Conservation (phyloP, 768 basidiomycete genomes). For the Lyophyllum decastes region DNA sequence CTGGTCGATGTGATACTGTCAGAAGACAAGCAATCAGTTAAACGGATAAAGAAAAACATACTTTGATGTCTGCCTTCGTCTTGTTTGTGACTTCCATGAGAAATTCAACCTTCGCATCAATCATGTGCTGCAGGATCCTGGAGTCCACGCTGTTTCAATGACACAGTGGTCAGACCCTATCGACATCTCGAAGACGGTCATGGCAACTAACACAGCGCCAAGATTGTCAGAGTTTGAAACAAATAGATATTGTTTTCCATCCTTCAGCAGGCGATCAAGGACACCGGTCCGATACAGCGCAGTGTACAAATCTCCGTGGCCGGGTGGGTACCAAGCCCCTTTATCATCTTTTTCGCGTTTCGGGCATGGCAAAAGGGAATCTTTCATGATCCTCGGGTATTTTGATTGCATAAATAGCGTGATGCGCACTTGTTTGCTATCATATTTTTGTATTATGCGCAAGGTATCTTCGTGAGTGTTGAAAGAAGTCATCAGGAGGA, state of each 20-base stretch:
- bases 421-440: slow-evolving; percentile 81
- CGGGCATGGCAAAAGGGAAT: slow-evolving; percentile 75
- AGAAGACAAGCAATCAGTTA: not conserved
- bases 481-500: slow-evolving; percentile 93
- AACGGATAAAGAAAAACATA: slow-evolving; percentile 23
- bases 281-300: slow-evolving; percentile 75
- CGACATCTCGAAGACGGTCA: not conserved
- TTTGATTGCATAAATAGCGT: slow-evolving; percentile 82
- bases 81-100: slow-evolving; percentile 97
- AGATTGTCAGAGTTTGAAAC: slow-evolving; percentile 89
- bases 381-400: slow-evolving; percentile 81
- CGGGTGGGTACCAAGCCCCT: slow-evolving; percentile 86
- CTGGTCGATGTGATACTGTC: slow-evolving; percentile 27
- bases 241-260: slow-evolving; percentile 88
- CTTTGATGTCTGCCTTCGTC: slow-evolving; percentile 82
- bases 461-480: slow-evolving; percentile 89
- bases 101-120: slow-evolving; percentile 78
- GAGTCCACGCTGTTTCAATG: slow-evolving; percentile 61
- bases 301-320: slow-evolving; percentile 85
- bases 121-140: slow-evolving; percentile 79
- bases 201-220: slow-evolving; percentile 65
- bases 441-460: slow-evolving; percentile 85
- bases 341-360: slow-evolving; percentile 67
- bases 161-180: slow-evolving; percentile 12
- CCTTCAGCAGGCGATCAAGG: slow-evolving; percentile 74